Conservation (phyloP, 1,284 basidiomycete species). For the Polyporus tsugae region DNA sequence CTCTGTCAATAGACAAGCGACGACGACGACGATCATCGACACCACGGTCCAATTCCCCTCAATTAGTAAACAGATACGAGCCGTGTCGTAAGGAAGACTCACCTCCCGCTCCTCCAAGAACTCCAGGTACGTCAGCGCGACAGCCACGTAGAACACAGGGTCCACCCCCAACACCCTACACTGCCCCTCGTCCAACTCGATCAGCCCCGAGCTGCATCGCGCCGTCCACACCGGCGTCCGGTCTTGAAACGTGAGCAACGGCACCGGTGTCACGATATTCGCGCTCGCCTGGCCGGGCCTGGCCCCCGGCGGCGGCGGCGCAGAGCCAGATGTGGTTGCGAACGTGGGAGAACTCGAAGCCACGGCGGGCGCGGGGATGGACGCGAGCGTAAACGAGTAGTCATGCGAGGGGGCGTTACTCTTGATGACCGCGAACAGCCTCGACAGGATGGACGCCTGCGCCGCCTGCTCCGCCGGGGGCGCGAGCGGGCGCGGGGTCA, state of each 20-base stretch:
- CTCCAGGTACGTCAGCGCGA: conserved; percentile 77
- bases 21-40: conserved; percentile 9
- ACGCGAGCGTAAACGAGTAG: conserved; percentile 69
- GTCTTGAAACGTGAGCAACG: conserved; percentile 74
- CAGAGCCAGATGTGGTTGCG: neutral
- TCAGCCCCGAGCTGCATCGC: conserved; percentile 61
- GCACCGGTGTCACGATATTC: conserved; percentile 41
- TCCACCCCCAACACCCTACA: conserved; percentile 73
- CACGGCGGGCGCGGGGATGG: conserved; percentile 41
- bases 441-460: conserved; percentile 58
- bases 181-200: conserved; percentile 68
- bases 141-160: conserved; percentile 77
- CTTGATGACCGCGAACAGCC: conserved; percentile 63
- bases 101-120: conserved; percentile 81
- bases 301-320: conserved; percentile 33
- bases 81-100: conserved; percentile 35
- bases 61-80: neutral
- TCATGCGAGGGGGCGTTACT: conserved; percentile 66
- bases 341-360: neutral
- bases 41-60: neutral
- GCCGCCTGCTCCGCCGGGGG: conserved; percentile 41
- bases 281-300: conserved; percentile 21
- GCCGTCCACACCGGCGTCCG: conserved; percentile 71
- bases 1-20: conserved; percentile 31
- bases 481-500: conserved; percentile 55